Percentiles rank a stretch among this genome's conserved stretches.
phyloP scores from a whole-genome alignment of 2,329 filamentous ascomycete species.

The Cladophialophora yegresii region DNA sequence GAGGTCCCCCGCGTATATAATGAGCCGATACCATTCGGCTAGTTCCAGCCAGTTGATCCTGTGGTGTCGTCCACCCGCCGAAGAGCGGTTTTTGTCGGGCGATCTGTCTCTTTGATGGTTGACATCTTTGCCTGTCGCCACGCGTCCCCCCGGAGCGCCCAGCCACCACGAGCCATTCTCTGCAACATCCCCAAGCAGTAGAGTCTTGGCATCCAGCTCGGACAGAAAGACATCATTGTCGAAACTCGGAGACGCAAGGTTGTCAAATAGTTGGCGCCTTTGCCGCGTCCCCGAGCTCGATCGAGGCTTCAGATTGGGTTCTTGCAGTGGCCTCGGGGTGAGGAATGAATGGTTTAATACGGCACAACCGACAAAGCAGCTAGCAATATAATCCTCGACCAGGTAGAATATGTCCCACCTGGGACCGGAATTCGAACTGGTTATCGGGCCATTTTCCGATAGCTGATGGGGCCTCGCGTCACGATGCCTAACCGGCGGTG shows the following conservation, averaged over 20 bases:
- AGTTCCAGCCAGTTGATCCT: constrained; percentile 74
- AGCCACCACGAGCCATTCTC: constrained; percentile 86
- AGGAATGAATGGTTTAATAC: constrained; percentile 77
- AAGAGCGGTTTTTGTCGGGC: constrained; percentile 38
- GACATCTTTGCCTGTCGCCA: constrained; percentile 38
- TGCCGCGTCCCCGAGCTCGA: constrained; percentile 38
- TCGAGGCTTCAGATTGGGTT: constrained; percentile 43
- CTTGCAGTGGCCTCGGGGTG: constrained; percentile 51
- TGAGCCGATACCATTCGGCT: constrained; percentile 70
- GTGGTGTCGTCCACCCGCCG: constrained; percentile 63
- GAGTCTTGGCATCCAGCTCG: constrained; percentile 72
- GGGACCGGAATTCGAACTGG: background rate
- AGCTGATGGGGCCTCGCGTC: constrained; percentile 7
- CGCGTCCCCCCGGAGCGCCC: constrained; percentile 52
- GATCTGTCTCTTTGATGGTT: constrained; percentile 42
- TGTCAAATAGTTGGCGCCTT: constrained; percentile 41
- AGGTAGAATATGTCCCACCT: constrained; percentile 63
- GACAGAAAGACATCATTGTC: constrained; percentile 51
- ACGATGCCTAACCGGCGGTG: constrained; percentile 11
- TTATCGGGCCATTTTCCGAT: background rate
- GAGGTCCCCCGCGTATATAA: constrained; percentile 66
- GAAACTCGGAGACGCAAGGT: constrained; percentile 32
- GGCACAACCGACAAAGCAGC: constrained; percentile 68
- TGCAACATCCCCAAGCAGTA: constrained; percentile 72
- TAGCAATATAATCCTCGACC: constrained; percentile 74